Conservation (phyloP, 163 green algal genomes). For the Coccomyxa subellipsoidea region DNA sequence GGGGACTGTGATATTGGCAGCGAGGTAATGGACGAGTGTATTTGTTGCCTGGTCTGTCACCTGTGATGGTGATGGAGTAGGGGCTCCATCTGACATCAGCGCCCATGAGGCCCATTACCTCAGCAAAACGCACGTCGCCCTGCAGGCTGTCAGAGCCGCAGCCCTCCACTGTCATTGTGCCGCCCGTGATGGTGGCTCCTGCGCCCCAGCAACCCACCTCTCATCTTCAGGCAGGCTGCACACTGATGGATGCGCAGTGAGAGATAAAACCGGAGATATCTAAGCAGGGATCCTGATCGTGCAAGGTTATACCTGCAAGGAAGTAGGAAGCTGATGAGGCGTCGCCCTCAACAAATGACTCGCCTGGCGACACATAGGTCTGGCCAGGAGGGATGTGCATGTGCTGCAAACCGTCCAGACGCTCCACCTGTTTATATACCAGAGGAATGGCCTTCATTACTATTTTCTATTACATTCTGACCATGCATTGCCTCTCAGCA, state of each 20-base stretch:
- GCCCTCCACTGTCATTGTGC: conserved; percentile 86
- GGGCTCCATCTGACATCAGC: conserved; percentile 86
- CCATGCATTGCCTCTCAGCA: too few species aligned
- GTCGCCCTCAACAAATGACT: conserved; percentile 95
- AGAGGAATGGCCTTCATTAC: not conserved
- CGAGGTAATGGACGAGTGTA: too few species aligned
- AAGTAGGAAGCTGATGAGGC: conserved; percentile 96
- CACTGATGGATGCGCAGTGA: too few species aligned
- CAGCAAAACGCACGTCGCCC: conserved; percentile 95
- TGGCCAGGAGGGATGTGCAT: conserved; percentile 67
- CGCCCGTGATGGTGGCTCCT: conserved; percentile 93
- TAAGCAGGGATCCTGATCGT: too few species aligned
- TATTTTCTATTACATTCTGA: too few species aligned
- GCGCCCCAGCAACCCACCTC: not conserved
- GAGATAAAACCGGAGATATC: too few species aligned
- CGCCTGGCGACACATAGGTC: conserved; percentile 87
- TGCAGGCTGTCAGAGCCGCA: conserved; percentile 93
- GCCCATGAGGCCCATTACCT: conserved; percentile 96
- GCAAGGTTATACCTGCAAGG: conserved; percentile 57
- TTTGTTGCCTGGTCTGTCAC: conserved; percentile 29
- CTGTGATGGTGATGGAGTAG: conserved; percentile 92
- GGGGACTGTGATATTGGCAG: too few species aligned
- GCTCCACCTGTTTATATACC: conserved; percentile 49
- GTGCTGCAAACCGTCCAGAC: conserved; percentile 78
- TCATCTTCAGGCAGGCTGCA: too few species aligned